A percentile compares a stretch with the other conserved stretches of the same genome.
Conservation (phyloP, 2,329 filamentous ascomycete genomes). For the Sporothrix phasma region DNA sequence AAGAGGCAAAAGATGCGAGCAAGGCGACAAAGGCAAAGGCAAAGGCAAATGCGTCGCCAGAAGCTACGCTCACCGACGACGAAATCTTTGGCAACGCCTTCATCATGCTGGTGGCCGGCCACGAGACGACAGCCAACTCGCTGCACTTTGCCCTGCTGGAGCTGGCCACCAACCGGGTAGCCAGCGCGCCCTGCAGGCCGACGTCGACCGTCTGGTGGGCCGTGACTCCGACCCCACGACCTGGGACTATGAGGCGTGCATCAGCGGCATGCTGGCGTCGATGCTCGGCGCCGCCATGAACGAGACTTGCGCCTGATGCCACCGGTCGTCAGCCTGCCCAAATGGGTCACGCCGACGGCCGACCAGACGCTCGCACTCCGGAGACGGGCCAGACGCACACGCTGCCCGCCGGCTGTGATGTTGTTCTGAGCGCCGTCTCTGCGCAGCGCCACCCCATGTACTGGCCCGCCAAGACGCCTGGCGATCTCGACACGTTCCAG, state of each 20-base stretch:
- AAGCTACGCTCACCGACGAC: conserved; percentile 38
- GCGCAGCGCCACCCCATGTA: conserved; percentile 60
- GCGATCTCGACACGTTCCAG: conserved; percentile 58
- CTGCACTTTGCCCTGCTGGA: conserved; percentile 61
- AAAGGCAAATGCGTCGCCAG: conserved; percentile 15
- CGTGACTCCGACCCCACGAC: conserved; percentile 41
- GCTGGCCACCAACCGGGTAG: conserved; percentile 53
- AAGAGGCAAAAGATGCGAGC: conserved; percentile 5
- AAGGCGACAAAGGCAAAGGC: neutral
- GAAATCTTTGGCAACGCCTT: conserved; percentile 68
- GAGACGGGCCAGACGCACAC: conserved; percentile 48
- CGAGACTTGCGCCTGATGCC: conserved; percentile 67
- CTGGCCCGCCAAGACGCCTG: conserved; percentile 52
- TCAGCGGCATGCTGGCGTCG: conserved; percentile 56
- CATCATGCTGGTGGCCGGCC: conserved; percentile 60
- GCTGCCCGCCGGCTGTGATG: conserved; percentile 45
- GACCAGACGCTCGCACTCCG: conserved; percentile 49
- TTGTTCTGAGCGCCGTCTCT: conserved; percentile 47
- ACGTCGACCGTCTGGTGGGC: conserved; percentile 57
- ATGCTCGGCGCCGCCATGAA: conserved; percentile 69
- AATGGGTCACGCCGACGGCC: conserved; percentile 40
- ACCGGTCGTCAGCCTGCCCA: conserved; percentile 62
- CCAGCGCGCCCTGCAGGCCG: conserved; percentile 57
- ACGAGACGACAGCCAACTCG: conserved; percentile 70
- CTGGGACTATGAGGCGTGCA: conserved; percentile 62